Conservation (phyloP, 2,329 filamentous ascomycete species). For the Phialemoniopsis sp. region DNA sequence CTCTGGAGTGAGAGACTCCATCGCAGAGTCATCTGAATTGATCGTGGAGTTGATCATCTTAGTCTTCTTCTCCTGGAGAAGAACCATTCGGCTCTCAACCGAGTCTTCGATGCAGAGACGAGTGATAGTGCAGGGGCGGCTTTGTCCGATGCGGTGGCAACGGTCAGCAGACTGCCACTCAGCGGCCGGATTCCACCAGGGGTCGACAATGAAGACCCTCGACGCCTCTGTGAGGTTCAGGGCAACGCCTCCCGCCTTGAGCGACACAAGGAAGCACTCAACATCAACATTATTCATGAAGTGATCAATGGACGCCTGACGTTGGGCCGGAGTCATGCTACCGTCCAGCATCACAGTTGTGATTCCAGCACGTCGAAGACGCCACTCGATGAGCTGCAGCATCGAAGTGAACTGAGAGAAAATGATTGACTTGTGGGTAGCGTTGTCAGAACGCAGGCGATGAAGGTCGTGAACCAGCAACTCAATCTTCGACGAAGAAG, state of each 20-base stretch:
- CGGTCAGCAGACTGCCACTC: conserved; percentile 98
- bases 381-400: conserved; percentile 96
- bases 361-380: conserved; percentile 91
- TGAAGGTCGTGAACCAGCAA: conserved; percentile 92
- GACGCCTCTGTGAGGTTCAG: conserved; percentile 94
- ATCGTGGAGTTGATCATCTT: conserved; percentile 97
- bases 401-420: conserved; percentile 98
- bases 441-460: conserved; percentile 85
- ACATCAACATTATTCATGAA: conserved; percentile 96
- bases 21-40: conserved; percentile 84
- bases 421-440: conserved; percentile 93
- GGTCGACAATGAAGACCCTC: conserved; percentile 92
- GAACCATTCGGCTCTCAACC: conserved; percentile 91
- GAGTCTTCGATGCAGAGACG: conserved; percentile 95
- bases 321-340: conserved; percentile 91
- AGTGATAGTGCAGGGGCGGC: conserved; percentile 88
- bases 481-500: conserved; percentile 96
- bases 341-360: conserved; percentile 98
- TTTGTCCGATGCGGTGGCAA: conserved; percentile 93
- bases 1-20: conserved; percentile 85
- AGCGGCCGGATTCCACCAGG: conserved; percentile 99
- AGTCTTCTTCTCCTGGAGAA: conserved; percentile 97
- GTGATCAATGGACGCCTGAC: conserved; percentile 89
- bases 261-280: conserved; percentile 91
- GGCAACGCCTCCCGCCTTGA: conserved; percentile 94